These are phyloP conservation scores for Hymenotorrendiella dingleyae DNA, from an alignment of 2,329 filamentous ascomycete genomes.

Conservation along the genomic window DNA sequence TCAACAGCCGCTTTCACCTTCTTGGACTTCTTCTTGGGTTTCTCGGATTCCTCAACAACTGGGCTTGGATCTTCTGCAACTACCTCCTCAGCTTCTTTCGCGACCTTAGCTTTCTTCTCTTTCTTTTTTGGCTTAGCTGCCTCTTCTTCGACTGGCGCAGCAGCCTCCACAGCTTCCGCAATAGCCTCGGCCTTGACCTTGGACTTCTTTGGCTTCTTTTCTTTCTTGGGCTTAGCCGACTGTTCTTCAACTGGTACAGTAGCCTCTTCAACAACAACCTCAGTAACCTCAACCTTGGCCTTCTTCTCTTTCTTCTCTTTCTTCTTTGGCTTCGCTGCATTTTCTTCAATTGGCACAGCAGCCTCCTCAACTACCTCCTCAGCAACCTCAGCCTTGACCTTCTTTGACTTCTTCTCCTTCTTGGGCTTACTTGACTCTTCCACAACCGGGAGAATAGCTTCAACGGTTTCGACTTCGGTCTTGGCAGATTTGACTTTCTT, in stretches of 20 bases:
- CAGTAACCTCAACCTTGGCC: slow-evolving; percentile 14
- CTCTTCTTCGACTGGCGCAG: slow-evolving; percentile 2
- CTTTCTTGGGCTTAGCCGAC: slow-evolving; percentile 33
- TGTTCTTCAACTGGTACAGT: slow-evolving; percentile 1
- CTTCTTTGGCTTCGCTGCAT: slow-evolving; percentile 31
- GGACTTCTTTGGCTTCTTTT: slow-evolving; percentile 36
- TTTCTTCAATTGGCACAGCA: slow-evolving; percentile 2
- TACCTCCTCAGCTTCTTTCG: background rate
- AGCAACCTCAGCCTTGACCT: slow-evolving; percentile 2
- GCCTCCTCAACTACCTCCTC: slow-evolving; percentile 10
- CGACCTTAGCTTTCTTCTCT: background rate
- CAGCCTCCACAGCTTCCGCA: slow-evolving; percentile 9
- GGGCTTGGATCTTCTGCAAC: background rate
- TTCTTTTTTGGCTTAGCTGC: slow-evolving; percentile 13
- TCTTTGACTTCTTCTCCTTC: slow-evolving; percentile 23
- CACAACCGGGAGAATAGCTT: slow-evolving; percentile 2
- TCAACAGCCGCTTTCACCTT: background rate
- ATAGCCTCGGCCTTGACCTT: slow-evolving; percentile 10
- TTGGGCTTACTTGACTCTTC: slow-evolving; percentile 10
- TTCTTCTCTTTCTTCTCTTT: slow-evolving; percentile 35
- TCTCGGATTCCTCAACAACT: background rate
- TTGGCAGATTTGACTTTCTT: slow-evolving; percentile 14
- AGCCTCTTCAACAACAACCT: background rate
- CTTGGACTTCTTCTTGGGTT: background rate
- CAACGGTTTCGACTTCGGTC: slow-evolving; percentile 9